These are phyloP conservation scores for Pezicula radicicola DNA, from an alignment of 2,329 filamentous ascomycete species.

Conservation along the genomic window DNA sequence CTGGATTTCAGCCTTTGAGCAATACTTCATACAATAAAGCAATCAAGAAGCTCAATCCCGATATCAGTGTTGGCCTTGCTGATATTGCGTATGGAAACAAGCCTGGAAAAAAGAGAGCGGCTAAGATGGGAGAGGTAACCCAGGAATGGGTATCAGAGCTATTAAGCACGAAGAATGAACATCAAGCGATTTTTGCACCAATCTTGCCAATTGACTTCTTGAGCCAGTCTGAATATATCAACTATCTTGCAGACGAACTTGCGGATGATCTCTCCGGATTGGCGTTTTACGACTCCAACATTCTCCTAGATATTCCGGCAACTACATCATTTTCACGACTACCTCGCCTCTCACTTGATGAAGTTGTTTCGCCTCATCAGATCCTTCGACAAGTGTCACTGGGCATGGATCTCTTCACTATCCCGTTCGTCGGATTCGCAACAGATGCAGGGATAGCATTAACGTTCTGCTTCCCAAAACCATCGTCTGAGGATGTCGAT, in stretches of 20 bases:
- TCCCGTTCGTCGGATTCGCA: slow-evolving; percentile 70
- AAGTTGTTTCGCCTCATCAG: slow-evolving; percentile 69
- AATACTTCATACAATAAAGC: slow-evolving; percentile 67
- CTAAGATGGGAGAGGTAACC: slow-evolving; percentile 83
- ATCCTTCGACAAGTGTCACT: slow-evolving; percentile 72
- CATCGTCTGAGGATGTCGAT: slow-evolving; percentile 12
- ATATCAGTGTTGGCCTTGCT: slow-evolving; percentile 75
- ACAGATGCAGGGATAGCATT: slow-evolving; percentile 87
- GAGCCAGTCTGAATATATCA: slow-evolving; percentile 77
- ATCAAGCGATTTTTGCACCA: slow-evolving; percentile 54
- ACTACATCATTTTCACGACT: slow-evolving; percentile 53
- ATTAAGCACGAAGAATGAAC: slow-evolving; percentile 38
- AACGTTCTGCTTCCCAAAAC: slow-evolving; percentile 68
- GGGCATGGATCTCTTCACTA: slow-evolving; percentile 76
- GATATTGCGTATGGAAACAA: slow-evolving; percentile 61
- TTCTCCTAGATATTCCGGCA: slow-evolving; percentile 64
- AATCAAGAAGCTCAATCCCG: slow-evolving; percentile 65
- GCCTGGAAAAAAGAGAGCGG: slow-evolving; percentile 68
- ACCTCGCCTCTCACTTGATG: slow-evolving; percentile 72
- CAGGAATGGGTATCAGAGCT: slow-evolving; percentile 77
- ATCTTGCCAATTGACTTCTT: slow-evolving; percentile 73
- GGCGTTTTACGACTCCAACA: slow-evolving; percentile 72
- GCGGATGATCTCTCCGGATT: slow-evolving; percentile 60
- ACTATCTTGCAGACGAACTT: slow-evolving; percentile 65
- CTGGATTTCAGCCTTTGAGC: slow-evolving; percentile 73